A percentile compares a stretch with the other conserved stretches of the same genome.
These are phyloP conservation scores for Chrysoporthe cubensis DNA, from an alignment of 2,329 filamentous ascomycete genomes.

Conservation along the genomic window DNA sequence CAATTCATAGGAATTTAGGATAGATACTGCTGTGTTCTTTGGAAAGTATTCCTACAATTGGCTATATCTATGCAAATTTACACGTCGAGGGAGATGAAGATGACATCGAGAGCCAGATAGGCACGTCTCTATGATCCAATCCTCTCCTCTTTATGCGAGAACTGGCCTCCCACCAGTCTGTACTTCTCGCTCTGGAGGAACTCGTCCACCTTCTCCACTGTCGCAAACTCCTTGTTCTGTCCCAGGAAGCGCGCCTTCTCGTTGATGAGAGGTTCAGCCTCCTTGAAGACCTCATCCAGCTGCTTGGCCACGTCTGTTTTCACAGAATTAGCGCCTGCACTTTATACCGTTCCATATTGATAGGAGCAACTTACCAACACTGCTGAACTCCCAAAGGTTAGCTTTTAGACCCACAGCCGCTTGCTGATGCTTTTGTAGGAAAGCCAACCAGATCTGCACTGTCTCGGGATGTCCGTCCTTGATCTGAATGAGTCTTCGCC, in stretches of 20 bases:
- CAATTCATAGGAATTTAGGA: not conserved
- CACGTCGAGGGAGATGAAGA: not conserved
- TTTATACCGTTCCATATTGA: slow-evolving; percentile 18
- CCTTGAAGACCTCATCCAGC: slow-evolving; percentile 54
- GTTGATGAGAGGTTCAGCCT: slow-evolving; percentile 38
- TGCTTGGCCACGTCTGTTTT: slow-evolving; percentile 52
- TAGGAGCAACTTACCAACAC: slow-evolving; percentile 58
- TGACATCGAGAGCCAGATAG: not conserved
- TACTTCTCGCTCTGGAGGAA: slow-evolving; percentile 58
- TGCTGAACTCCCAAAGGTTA: slow-evolving; percentile 89
- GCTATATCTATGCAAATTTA: slow-evolving; percentile 15
- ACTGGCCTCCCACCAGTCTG: slow-evolving; percentile 39
- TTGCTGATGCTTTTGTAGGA: slow-evolving; percentile 88
- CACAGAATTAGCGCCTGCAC: slow-evolving; percentile 28
- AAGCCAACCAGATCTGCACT: slow-evolving; percentile 90
- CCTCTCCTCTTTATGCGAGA: slow-evolving; percentile 27
- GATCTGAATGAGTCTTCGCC: slow-evolving; percentile 87
- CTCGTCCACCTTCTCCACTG: slow-evolving; percentile 61
- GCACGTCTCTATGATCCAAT: slow-evolving; percentile 15
- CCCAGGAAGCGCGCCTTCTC: slow-evolving; percentile 23
- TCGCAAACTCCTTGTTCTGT: slow-evolving; percentile 47
- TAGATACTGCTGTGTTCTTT: not conserved
- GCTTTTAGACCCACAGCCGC: slow-evolving; percentile 99
- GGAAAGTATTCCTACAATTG: not conserved
- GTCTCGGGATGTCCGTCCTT: slow-evolving; percentile 87